Conservation (phyloP, 257 asterid species). For the Penstemon newberryi region DNA sequence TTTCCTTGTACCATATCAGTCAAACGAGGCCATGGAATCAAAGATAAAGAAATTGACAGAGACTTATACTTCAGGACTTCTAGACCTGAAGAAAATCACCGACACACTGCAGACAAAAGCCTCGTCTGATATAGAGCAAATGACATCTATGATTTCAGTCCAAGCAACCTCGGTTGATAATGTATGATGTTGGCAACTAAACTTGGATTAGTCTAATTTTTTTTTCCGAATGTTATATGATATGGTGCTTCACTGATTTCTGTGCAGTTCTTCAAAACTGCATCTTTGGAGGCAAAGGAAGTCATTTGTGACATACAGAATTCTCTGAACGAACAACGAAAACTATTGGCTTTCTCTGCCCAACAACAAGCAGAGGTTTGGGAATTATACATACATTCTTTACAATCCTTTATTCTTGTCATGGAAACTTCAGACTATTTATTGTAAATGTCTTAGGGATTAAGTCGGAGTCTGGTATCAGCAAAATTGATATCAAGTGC, state of each 20-base stretch:
- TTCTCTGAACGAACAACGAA: slow-evolving; percentile 55
- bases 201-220: slow-evolving; percentile 1
- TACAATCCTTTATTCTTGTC: slow-evolving; percentile 1
- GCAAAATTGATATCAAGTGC: slow-evolving; percentile 68
- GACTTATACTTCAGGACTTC: slow-evolving; percentile 51
- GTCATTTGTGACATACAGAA: slow-evolving; percentile 54
- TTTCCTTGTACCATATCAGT: slow-evolving; percentile 36
- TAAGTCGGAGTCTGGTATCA: slow-evolving; percentile 52
- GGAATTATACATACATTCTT: slow-evolving; percentile 2
- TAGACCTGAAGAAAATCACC: slow-evolving; percentile 43
- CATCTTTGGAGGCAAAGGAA: slow-evolving; percentile 61
- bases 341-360: slow-evolving; percentile 55
- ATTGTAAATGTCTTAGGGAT: slow-evolving; percentile 44
- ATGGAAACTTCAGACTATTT: slow-evolving; percentile 14
- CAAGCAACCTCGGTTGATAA: slow-evolving; percentile 58
- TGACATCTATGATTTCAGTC: slow-evolving; percentile 45
- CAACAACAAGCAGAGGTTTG: slow-evolving; percentile 74
- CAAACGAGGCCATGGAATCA: slow-evolving; percentile 59
- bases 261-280: slow-evolving; percentile 52
- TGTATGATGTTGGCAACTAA: slow-evolving; percentile 37
- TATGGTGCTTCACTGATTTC: neutral
- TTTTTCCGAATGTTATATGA: slow-evolving; percentile 3
- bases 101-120: slow-evolving; percentile 52
- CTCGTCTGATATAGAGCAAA: slow-evolving; percentile 57
- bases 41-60: slow-evolving; percentile 57